These are phyloP conservation scores for Kazachstania bromeliacearum DNA, from an alignment of 805 yeast genomes.

Conservation along the genomic window DNA sequence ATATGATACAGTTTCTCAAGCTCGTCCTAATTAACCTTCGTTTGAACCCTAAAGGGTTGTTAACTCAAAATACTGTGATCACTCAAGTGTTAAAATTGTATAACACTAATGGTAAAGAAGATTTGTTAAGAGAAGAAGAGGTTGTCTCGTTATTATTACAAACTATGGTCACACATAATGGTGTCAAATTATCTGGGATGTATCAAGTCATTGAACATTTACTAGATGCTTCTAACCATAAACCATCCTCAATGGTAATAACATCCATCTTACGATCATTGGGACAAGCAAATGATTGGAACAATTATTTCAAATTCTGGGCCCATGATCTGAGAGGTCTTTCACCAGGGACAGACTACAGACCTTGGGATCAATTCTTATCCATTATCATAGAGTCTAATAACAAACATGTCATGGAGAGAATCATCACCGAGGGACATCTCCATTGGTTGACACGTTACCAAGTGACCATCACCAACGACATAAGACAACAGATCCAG, in stretches of 20 bases:
- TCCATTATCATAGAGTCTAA: conserved; percentile 11
- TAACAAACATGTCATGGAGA: conserved; percentile 10
- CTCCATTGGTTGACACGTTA: conserved; percentile 20
- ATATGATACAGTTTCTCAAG: conserved; percentile 14
- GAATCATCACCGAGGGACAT: conserved; percentile 16
- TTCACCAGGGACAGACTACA: conserved; percentile 12
- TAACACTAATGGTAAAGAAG: conserved; percentile 4
- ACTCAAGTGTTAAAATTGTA: conserved; percentile 9
- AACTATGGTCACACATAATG: conserved; percentile 12
- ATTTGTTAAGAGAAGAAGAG: conserved; percentile 11
- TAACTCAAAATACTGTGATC: conserved; percentile 8
- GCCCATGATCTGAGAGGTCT: conserved; percentile 7
- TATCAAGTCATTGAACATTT: conserved; percentile 15
- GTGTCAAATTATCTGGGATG: conserved; percentile 10
- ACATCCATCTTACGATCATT: conserved; percentile 13
- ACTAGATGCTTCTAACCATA: conserved; percentile 3
- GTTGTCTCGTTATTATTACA: conserved; percentile 14
- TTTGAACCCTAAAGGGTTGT: neutral
- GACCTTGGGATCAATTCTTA: conserved; percentile 23
- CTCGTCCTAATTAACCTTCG: conserved; percentile 1
- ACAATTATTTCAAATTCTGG: conserved; percentile 20
- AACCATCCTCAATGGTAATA: conserved; percentile 9
- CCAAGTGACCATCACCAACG: conserved; percentile 13
- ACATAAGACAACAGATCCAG: conserved; percentile 9
- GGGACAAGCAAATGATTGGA: conserved; percentile 17